A percentile compares a stretch with the other conserved stretches of the same genome.
phyloP scores from a whole-genome alignment of 495 filamentous ascomycete genomes.

The Thozetella sp. region DNA sequence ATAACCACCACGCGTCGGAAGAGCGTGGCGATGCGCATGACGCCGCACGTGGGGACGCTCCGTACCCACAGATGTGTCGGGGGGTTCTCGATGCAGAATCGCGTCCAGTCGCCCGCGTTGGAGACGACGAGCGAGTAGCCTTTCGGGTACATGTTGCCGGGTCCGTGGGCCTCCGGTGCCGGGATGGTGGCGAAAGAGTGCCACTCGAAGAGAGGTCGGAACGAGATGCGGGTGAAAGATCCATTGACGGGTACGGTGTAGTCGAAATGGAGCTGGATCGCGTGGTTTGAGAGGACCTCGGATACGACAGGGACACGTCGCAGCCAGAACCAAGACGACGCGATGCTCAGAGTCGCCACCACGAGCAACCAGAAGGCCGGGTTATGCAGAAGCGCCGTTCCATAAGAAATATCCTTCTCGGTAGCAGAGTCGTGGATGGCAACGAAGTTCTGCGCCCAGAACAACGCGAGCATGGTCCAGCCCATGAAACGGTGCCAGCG shows the following conservation, averaged over 20 bases:
- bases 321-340: constrained; percentile 60
- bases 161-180: constrained; percentile 20
- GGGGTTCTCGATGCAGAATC: constrained; percentile 50
- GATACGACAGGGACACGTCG: constrained; percentile 54
- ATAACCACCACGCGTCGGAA: constrained; percentile 67
- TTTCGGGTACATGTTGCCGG: constrained; percentile 9
- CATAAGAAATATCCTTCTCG: constrained; percentile 24
- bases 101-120: constrained; percentile 74
- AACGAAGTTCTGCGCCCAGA: constrained; percentile 47
- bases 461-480: constrained; percentile 53
- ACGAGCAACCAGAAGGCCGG: constrained; percentile 60
- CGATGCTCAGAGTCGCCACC: constrained; percentile 51
- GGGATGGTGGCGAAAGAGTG: constrained; percentile 72
- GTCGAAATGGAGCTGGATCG: constrained; percentile 60
- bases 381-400: constrained; percentile 33
- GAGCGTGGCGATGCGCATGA: constrained; percentile 63
- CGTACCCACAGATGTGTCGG: constrained; percentile 53
- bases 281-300: constrained; percentile 62
- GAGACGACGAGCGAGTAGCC: constrained; percentile 68
- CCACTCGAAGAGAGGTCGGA: constrained; percentile 64
- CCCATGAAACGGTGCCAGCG: constrained; percentile 57
- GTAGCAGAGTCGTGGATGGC: constrained; percentile 28
- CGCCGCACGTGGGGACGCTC: constrained; percentile 55
- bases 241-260: constrained; percentile 49
- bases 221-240: constrained; percentile 46